These are phyloP conservation scores for Zalerion maritima DNA, from an alignment of 495 filamentous ascomycete species.

Conservation along the genomic window DNA sequence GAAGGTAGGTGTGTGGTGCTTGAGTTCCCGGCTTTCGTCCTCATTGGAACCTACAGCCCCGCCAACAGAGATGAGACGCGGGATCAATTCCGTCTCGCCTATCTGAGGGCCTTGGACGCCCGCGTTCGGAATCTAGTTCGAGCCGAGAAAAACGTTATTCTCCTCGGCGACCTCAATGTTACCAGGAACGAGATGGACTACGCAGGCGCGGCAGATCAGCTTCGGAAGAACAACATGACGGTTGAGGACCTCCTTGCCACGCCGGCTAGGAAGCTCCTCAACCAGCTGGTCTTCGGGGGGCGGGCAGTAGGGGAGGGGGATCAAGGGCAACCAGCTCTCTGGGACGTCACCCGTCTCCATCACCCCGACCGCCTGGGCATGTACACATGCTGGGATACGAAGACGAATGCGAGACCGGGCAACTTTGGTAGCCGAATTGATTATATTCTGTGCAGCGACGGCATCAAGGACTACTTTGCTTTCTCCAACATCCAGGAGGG, in stretches of 20 bases:
- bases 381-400: conserved; percentile 92
- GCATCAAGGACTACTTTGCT: conserved; percentile 71
- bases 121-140: conserved; percentile 72
- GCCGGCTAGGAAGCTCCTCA: conserved; percentile 69
- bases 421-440: conserved; percentile 89
- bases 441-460: conserved; percentile 71
- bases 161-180: conserved; percentile 88
- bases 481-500: conserved; percentile 94
- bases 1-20: conserved; percentile 88
- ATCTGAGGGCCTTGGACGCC: conserved; percentile 63
- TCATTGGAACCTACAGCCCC: conserved; percentile 82
- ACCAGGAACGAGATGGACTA: conserved; percentile 58
- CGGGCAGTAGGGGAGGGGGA: conserved; percentile 57
- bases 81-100: conserved; percentile 68
- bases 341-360: conserved; percentile 76
- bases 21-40: conserved; percentile 88
- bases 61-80: conserved; percentile 76
- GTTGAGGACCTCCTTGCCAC: conserved; percentile 56
- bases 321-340: conserved; percentile 53
- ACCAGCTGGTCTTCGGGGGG: conserved; percentile 64
- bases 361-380: conserved; percentile 70
- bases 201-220: conserved; percentile 50
- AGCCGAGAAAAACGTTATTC: conserved; percentile 64
- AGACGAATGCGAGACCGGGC: conserved; percentile 72
- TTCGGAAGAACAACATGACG: conserved; percentile 53